Evolutionary conservation across 2,329 filamentous ascomycete genomes (phyloP), one percentile per base, ranked within the genome.

Genomic region (Neonectria sp.): DNA sequence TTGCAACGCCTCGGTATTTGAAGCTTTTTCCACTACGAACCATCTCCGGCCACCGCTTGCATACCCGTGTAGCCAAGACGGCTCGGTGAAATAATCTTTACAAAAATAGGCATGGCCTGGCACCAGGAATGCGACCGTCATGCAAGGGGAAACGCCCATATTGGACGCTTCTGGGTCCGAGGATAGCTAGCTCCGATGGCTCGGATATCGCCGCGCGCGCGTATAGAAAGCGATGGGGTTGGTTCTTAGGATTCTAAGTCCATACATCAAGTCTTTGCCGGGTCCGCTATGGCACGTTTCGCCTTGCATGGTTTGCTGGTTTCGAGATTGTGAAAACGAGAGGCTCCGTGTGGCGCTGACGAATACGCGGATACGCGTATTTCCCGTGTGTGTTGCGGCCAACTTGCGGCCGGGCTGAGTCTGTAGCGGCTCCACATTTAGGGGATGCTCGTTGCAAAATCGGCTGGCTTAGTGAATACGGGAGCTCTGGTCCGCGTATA

Each of bases 401-500:
- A 24, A 33, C 33, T 11, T 27, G 12, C 11, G 24, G 9, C 52
- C 12, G 31, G 31, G n/a, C 49, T 25, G 21, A 45, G 35, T 31
- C 17, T 17, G 29, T 46, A 60, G 63, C 46, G 25, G 15, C 27
- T 31, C 52, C 51, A 61, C 52, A 13, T 33, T 27, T 35, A 37
- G 33, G 60, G 55, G 25, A 27, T 51, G 15, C 9, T n/a, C 37
- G 35, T 3, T 45, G 8, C 40, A 4, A 9, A 15, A 24, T 27
- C 25, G 35, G 29, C 11, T n/a, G 37, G 2, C 2, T 21, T 43
- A 51, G 24, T 33, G 55, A 63, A 59, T 53, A 59, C 43, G 55
- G 58, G 31, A 21, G 12, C 17, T 12, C n/a, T 55, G 29, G 6
- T 63, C 52, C 60, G 60, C 65, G 65, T 62, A 66, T 49, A 62